Conservation (phyloP, 2,329 filamentous ascomycete genomes). For the Sporothrix dimorphospora region DNA sequence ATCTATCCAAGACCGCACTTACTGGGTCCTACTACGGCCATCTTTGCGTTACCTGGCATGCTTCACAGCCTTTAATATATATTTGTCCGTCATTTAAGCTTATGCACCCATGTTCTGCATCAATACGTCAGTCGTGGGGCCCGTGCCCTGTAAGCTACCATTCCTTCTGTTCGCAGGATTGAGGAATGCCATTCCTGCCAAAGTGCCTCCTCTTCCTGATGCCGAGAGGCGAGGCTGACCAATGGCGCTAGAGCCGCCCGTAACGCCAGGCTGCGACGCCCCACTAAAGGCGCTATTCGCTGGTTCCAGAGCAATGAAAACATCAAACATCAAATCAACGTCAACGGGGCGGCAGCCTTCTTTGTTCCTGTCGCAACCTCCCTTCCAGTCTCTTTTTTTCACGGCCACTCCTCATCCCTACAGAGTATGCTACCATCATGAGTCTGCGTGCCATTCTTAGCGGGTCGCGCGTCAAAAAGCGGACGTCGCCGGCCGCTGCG, state of each 20-base stretch:
- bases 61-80: conserved; percentile 15
- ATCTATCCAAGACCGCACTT: not conserved
- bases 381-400: not conserved
- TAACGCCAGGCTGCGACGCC: conserved; percentile 4
- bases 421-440: conserved; percentile 32
- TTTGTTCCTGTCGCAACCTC: not conserved
- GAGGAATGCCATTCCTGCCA: too few relatives aligned
- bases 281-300: not conserved
- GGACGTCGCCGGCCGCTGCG: conserved; percentile 9
- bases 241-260: not conserved
- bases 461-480: conserved; percentile 35
- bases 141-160: not conserved
- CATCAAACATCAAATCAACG: not conserved
- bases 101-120: not conserved
- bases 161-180: too few relatives aligned
- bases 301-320: conserved; percentile 10
- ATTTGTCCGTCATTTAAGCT: not conserved
- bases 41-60: not conserved
- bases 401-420: not conserved
- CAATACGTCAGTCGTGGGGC: not conserved
- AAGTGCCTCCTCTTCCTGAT: too few relatives aligned
- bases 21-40: not conserved
- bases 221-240: conserved; percentile 20
- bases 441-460: conserved; percentile 35
- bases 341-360: not conserved